These are phyloP conservation scores for Metarhizium anisopliae DNA, from an alignment of 2,329 filamentous ascomycete species.

Conservation along the genomic window DNA sequence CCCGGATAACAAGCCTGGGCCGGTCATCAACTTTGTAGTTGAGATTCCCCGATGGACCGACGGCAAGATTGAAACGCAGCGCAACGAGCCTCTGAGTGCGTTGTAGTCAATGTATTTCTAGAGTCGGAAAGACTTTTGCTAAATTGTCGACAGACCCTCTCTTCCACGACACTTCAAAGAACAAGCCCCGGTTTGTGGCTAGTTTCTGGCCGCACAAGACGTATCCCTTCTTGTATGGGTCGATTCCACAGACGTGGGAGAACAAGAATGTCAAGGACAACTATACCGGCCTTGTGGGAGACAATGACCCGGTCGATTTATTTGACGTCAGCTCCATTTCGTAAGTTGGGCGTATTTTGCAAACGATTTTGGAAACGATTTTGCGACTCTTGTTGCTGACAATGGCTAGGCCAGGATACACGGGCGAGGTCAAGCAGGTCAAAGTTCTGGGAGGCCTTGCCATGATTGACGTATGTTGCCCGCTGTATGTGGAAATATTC, in stretches of 20 bases:
- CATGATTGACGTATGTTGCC: constrained; percentile 24
- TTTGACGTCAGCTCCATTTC: constrained; percentile 28
- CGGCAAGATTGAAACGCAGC: constrained; percentile 29
- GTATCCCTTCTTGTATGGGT: constrained; percentile 34
- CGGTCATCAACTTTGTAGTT: constrained; percentile 28
- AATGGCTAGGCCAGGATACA: constrained; percentile 16
- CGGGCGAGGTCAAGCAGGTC: constrained; percentile 31
- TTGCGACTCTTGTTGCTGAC: background rate
- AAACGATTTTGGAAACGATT: background rate
- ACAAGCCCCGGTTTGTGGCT: constrained; percentile 28
- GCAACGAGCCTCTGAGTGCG: constrained; percentile 29
- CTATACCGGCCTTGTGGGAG: constrained; percentile 27
- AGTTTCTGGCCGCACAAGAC: constrained; percentile 34
- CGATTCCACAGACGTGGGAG: constrained; percentile 36
- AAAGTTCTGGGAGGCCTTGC: constrained; percentile 32
- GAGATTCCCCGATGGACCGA: constrained; percentile 34
- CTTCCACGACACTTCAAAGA: constrained; percentile 30
- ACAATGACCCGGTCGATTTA: constrained; percentile 33
- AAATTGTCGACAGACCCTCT: constrained; percentile 21
- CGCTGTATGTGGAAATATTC: too few species aligned
- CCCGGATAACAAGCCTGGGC: constrained; percentile 22
- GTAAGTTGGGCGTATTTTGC: constrained; percentile 9
- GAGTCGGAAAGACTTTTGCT: background rate
- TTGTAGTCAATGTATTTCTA: background rate
- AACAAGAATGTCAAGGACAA: constrained; percentile 29